Conservation (phyloP, 805 yeast genomes). For the Kuraishia capsulata region DNA sequence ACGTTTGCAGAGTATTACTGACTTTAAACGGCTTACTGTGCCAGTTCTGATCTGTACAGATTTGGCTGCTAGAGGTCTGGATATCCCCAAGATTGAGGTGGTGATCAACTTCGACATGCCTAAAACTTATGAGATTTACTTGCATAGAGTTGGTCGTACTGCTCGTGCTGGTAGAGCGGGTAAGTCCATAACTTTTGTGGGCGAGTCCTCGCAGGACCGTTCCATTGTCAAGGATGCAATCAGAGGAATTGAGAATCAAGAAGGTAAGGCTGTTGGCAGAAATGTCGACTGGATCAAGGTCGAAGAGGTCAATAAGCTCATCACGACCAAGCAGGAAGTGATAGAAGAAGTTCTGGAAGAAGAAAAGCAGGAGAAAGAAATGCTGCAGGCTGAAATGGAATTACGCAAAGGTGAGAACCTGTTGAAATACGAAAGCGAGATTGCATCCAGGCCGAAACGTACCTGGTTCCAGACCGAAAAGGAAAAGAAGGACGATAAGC, state of each 20-base stretch:
- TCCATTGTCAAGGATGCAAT: conserved; percentile 86
- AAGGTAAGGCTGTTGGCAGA: conserved; percentile 51
- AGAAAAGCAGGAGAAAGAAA: conserved; percentile 83
- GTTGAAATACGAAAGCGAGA: conserved; percentile 72
- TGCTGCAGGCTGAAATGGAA: conserved; percentile 86
- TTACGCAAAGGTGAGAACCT: conserved; percentile 77
- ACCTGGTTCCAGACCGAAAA: conserved; percentile 84
- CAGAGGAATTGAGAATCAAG: conserved; percentile 44
- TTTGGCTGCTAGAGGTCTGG: conserved; percentile 97
- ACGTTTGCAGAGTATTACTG: conserved; percentile 75
- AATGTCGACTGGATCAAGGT: conserved; percentile 86
- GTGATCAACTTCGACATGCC: conserved; percentile 97
- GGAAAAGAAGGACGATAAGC: conserved; percentile 42
- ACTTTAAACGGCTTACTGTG: conserved; percentile 73
- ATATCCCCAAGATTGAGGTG: conserved; percentile 94
- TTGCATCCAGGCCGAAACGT: conserved; percentile 83
- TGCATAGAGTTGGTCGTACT: conserved; percentile 98
- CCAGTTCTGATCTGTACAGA: conserved; percentile 94
- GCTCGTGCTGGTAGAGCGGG: conserved; percentile 99
- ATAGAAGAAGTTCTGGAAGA: conserved; percentile 76
- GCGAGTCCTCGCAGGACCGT: conserved; percentile 84
- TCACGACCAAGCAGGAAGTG: conserved; percentile 49
- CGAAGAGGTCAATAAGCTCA: conserved; percentile 52
- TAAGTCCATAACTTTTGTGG: conserved; percentile 86
- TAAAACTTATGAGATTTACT: conserved; percentile 77